Percentiles rank a stretch among this genome's conserved stretches.
Evolutionary conservation across 805 yeast genomes (phyloP).

Genomic region (Debaryomyces castellii): DNA sequence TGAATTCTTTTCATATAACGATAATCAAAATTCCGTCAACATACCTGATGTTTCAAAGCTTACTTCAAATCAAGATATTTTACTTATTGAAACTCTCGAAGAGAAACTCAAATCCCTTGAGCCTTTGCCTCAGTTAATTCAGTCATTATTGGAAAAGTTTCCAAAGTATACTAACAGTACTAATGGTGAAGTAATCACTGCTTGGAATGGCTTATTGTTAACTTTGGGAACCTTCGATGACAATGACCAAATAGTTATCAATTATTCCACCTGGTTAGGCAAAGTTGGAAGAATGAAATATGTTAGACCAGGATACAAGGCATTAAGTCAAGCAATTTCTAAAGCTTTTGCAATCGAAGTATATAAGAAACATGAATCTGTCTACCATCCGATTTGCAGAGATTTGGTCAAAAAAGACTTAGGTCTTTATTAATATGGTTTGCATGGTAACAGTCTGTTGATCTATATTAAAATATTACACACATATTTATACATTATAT

Average conservation of each 20-base stretch:
- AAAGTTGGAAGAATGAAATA: conserved; percentile 38
- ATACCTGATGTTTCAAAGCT: conserved; percentile 17
- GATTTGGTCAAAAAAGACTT: conserved; percentile 24
- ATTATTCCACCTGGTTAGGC: conserved; percentile 31
- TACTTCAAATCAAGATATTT: conserved; percentile 24
- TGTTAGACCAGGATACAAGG: conserved; percentile 32
- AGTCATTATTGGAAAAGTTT: conserved; percentile 15
- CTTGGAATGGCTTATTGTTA: conserved; percentile 23
- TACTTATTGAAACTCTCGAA: conserved; percentile 23
- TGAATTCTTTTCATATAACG: conserved; percentile 4
- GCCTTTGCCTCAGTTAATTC: conserved; percentile 10
- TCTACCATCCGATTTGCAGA: conserved; percentile 34
- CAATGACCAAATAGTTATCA: conserved; percentile 13
- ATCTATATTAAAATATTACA: neutral
- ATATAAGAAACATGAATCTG: conserved; percentile 17
- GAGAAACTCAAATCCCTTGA: conserved; percentile 11
- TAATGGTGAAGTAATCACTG: conserved; percentile 25
- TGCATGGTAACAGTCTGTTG: no score
- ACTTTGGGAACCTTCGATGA: conserved; percentile 16
- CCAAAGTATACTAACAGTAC: conserved; percentile 17
- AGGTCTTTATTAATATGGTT: neutral
- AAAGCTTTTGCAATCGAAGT: conserved; percentile 27
- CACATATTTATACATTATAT: neutral
- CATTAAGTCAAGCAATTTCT: conserved; percentile 19
- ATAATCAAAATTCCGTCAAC: neutral